Evolutionary conservation across 2,329 filamentous ascomycete genomes (phyloP).

Genomic region (Didymella pomorum): DNA sequence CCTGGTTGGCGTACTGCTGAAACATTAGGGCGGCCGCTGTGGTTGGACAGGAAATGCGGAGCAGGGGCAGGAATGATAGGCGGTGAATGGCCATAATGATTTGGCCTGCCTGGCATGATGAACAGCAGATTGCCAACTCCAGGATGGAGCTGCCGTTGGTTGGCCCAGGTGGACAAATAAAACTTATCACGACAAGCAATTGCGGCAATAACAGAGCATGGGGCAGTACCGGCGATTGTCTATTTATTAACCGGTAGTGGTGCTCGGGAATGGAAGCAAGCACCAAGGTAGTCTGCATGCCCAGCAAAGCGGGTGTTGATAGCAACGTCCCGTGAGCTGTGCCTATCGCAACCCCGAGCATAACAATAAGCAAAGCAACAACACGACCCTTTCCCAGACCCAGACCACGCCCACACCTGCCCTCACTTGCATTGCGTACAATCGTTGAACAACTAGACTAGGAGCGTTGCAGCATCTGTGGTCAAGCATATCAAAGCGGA

Average conservation of each 20-base stretch:
- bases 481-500: slow-evolving; percentile 23
- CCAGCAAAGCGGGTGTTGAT: slow-evolving; percentile 17
- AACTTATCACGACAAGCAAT: slow-evolving; percentile 15
- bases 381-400: background rate
- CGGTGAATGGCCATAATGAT: slow-evolving; percentile 17
- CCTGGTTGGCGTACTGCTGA: slow-evolving; percentile 17
- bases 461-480: slow-evolving; percentile 7
- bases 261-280: slow-evolving; percentile 21
- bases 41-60: slow-evolving; percentile 17
- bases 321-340: slow-evolving; percentile 19
- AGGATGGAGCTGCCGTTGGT: slow-evolving; percentile 7
- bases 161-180: slow-evolving; percentile 6
- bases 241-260: slow-evolving; percentile 22
- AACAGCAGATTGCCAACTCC: slow-evolving; percentile 18
- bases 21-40: slow-evolving; percentile 12
- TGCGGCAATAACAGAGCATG: slow-evolving; percentile 13
- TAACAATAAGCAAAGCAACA: slow-evolving; percentile 16
- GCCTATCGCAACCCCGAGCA: slow-evolving; percentile 13
- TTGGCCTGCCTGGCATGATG: slow-evolving; percentile 6
- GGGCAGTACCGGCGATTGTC: slow-evolving; percentile 8
- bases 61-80: slow-evolving; percentile 20
- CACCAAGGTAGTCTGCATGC: slow-evolving; percentile 13
- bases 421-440: background rate
- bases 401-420: background rate
- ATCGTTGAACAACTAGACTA: background rate